Evolutionary conservation across 2,329 filamentous ascomycete genomes (phyloP), one percentile per base, ranked within the genome.

Genomic region (Botrytis cinerea): DNA sequence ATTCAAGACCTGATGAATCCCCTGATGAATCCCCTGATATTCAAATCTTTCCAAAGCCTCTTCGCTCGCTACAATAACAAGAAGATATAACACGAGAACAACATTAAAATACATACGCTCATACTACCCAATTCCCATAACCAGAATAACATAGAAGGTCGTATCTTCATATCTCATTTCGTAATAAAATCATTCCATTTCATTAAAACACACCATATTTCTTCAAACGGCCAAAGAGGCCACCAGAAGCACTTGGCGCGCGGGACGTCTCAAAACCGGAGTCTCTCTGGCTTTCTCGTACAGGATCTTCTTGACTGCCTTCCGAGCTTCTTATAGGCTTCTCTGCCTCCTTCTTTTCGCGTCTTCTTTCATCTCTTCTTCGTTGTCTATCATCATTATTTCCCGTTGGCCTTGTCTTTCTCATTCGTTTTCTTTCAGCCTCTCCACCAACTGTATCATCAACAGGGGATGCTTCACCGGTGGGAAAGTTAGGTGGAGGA

Each of bases 201-300:
- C 72, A 59, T 74, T 75, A 78, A 38, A 75, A 77, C 48, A 75
- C 77, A 51, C 76, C 76, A 68, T 79, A 77, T 76, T 76, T 81
- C 74, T 78, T 81, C 75, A 75, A 80, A 28, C 79, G 76, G 73
- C 80, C 77, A 67, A 80, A 80, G 40, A 88, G 88, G 40, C 90
- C 93, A 32, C 85, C 97, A 72, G 96, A 89, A 83, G 93, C 76
- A 2, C 86, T 92, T 38, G 90, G 87, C 38, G 90, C 87, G 66
- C 90, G 87, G 63, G 91, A 87, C 10, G 84, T 84, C 32, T 81
- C 79, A 63, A 79, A 77, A 9, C 76, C 76, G 63, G 78, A 78
- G 67, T 79, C 77, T 73, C 78, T 75, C 35, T 77, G 75, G 48
- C 76, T 78, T 32, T 76, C 77, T 64, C 79, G 70, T 43, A 77